A percentile compares a stretch with the other conserved stretches of the same genome.
phyloP scores from a whole-genome alignment of 2,329 filamentous ascomycete species.

The Aspergillus sp. region DNA sequence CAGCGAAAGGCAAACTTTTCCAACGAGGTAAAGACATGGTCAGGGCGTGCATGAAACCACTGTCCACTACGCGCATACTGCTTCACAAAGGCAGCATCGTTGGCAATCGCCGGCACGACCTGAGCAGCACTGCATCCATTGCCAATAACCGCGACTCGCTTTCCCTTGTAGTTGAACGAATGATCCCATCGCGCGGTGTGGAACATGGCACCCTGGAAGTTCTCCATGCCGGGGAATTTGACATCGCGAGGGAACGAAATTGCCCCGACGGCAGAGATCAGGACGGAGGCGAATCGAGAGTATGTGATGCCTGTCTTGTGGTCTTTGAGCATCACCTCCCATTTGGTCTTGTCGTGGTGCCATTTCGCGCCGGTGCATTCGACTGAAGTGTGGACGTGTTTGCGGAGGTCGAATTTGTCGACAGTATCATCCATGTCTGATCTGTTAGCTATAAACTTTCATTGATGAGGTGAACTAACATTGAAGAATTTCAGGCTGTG shows the following conservation, averaged over 20 bases:
- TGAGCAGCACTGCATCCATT: slow-evolving; percentile 57
- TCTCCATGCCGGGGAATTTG: slow-evolving; percentile 44
- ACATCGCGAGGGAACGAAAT: slow-evolving; percentile 47
- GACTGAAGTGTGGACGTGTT: slow-evolving; percentile 17
- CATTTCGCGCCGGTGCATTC: slow-evolving; percentile 25
- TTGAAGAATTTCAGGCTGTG: slow-evolving; percentile 47
- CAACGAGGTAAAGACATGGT: slow-evolving; percentile 10
- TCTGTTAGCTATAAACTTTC: slow-evolving; percentile 33
- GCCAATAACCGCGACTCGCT: slow-evolving; percentile 54
- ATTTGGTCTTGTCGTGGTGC: slow-evolving; percentile 47
- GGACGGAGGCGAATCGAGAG: slow-evolving; percentile 51
- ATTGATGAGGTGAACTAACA: slow-evolving; percentile 49
- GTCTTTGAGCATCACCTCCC: slow-evolving; percentile 35
- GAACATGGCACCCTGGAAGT: slow-evolving; percentile 51
- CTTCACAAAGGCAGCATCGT: slow-evolving; percentile 50
- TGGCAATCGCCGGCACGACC: slow-evolving; percentile 47
- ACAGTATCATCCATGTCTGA: slow-evolving; percentile 24
- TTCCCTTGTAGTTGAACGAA: slow-evolving; percentile 48
- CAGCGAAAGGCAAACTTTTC: slow-evolving; percentile 27
- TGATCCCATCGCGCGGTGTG: slow-evolving; percentile 56
- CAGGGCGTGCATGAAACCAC: slow-evolving; percentile 43
- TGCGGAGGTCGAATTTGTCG: slow-evolving; percentile 24
- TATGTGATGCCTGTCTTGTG: slow-evolving; percentile 38
- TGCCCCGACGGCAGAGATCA: slow-evolving; percentile 54
- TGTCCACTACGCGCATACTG: slow-evolving; percentile 56